Percentiles rank a stretch among this genome's conserved stretches.
These are phyloP conservation scores for Fusarium longipes DNA, from an alignment of 2,329 filamentous ascomycete genomes.

Conservation along the genomic window DNA sequence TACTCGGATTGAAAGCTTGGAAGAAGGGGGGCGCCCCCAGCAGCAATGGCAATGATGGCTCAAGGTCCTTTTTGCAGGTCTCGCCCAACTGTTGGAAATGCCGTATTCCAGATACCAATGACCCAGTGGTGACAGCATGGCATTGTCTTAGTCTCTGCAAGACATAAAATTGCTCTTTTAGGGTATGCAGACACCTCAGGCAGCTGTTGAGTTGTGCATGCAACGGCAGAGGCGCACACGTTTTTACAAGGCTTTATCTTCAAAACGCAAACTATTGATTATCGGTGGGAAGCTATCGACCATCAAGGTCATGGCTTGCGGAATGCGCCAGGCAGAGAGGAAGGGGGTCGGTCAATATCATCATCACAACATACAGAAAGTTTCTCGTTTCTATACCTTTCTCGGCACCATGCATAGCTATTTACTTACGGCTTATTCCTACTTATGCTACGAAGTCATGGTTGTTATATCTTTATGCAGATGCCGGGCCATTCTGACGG, in stretches of 20 bases:
- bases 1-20: slow-evolving; percentile 8
- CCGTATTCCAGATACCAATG: slow-evolving; percentile 19
- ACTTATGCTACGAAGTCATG: slow-evolving; percentile 20
- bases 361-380: background rate
- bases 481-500: slow-evolving; percentile 4
- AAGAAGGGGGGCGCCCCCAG: slow-evolving; percentile 16
- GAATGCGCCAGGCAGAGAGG: background rate
- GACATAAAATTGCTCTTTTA: slow-evolving; percentile 1
- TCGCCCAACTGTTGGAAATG: slow-evolving; percentile 17
- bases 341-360: background rate
- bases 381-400: slow-evolving; percentile 6
- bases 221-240: slow-evolving; percentile 24
- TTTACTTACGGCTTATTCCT: background rate
- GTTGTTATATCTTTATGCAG: slow-evolving; percentile 25
- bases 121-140: slow-evolving; percentile 21
- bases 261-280: slow-evolving; percentile 7
- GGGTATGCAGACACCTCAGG: slow-evolving; percentile 1
- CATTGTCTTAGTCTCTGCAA: background rate
- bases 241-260: slow-evolving; percentile 17
- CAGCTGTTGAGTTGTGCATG: slow-evolving; percentile 20
- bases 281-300: background rate
- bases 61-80: slow-evolving; percentile 7
- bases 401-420: slow-evolving; percentile 24
- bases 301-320: slow-evolving; percentile 4
- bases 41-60: slow-evolving; percentile 19